These are phyloP conservation scores for Lyophyllum atratum DNA, from an alignment of 768 basidiomycete genomes.

Conservation along the genomic window DNA sequence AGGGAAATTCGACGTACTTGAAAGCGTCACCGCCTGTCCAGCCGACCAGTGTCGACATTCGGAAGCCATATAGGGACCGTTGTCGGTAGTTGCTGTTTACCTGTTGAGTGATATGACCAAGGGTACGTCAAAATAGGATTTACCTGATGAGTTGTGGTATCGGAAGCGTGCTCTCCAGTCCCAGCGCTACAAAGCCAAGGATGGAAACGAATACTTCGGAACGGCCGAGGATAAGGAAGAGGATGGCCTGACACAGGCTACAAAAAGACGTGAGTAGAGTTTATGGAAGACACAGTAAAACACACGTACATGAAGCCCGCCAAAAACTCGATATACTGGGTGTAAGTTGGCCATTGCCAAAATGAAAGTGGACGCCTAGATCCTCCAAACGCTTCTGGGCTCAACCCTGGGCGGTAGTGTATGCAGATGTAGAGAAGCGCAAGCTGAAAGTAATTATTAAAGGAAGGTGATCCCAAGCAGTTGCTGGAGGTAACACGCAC, in stretches of 20 bases:
- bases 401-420: constrained; percentile 60
- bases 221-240: constrained; percentile 73
- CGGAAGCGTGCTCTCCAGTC: constrained; percentile 85
- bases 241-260: constrained; percentile 68
- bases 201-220: constrained; percentile 58
- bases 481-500: constrained; percentile 37
- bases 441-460: constrained; percentile 46
- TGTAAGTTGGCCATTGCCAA: constrained; percentile 84
- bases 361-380: constrained; percentile 73
- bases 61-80: constrained; percentile 82
- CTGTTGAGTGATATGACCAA: constrained; percentile 2
- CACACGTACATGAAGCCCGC: constrained; percentile 69
- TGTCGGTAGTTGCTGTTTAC: constrained; percentile 70
- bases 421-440: constrained; percentile 84
- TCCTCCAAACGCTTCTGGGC: constrained; percentile 56
- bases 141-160: constrained; percentile 83
- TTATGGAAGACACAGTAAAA: neutral
- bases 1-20: constrained; percentile 53
- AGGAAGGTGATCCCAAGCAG: constrained; percentile 11
- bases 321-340: constrained; percentile 81
- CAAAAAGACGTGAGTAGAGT: constrained; percentile 24
- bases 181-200: constrained; percentile 77
- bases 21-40: constrained; percentile 86
- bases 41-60: constrained; percentile 78
- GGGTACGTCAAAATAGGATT: constrained; percentile 14